Base-by-base conservation (phyloP, 306 rosid genomes). In the Medicago arabica region DNA sequence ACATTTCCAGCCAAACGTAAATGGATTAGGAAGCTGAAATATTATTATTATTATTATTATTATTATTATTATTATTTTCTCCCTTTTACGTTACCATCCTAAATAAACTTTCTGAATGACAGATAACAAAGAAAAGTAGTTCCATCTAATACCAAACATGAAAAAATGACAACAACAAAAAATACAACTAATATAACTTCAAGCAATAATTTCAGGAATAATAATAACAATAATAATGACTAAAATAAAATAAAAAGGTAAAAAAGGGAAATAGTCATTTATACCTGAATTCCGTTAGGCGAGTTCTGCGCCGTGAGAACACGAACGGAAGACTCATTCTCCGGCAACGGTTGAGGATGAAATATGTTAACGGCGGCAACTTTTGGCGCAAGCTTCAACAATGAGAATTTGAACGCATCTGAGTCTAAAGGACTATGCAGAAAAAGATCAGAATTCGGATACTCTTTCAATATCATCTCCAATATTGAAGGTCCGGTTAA, bases 211-310 rank as follows among this genome's bases (percentile, higher is more conserved):
- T 25, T 25, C 23, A 68, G 47, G 41, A 34, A n/a, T 7, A 1
- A 62, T 2, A 8, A 51, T 1, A 31, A 49, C 6, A 31, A 60
- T 21, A 55, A 28, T 21, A 9, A 11, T 18, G 5, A 10, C n/a
- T 9, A 34, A 44, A 7, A 7, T 16, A 9, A 17, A 17, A 15
- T 3, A 34, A 8, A 62, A n/a, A 38, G 9, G 0, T 3, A 15
- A 11, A 40, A 67, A 19, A 18, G 17, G n/a, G 53, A 7, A 16
- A 66, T 4, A 12, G 14, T 5, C 0, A 47, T 36, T 10, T 3
- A 2, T 12, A 89, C 98, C 98, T 95, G 98, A 83, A 92, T 82
- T 66, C 97, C 98, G 83, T 87, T 95, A 1, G 98, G 98, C 50
- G 97, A 92, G 83, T 87, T 83, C 3, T 44, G 69, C 7, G 97